These are phyloP conservation scores for Ogataea parapolymorpha DNA, from an alignment of 805 yeast genomes.

Conservation along the genomic window DNA sequence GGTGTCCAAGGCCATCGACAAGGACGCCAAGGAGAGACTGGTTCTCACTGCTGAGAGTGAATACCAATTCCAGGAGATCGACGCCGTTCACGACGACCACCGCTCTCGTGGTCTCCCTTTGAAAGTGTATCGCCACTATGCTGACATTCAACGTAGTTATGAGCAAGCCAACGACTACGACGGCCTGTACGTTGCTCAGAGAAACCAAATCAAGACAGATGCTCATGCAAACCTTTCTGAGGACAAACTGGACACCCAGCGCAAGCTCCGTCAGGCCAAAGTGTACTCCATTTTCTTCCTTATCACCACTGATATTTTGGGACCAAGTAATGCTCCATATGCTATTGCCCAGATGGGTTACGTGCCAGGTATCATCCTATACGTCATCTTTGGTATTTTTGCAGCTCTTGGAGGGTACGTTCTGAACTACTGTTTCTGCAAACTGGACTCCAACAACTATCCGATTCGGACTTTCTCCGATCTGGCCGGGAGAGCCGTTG, in stretches of 20 bases:
- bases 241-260: conserved; percentile 10
- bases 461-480: conserved; percentile 44
- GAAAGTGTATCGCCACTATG: conserved; percentile 12
- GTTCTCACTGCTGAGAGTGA: conserved; percentile 1
- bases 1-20: conserved; percentile 10
- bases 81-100: neutral
- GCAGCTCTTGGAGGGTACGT: conserved; percentile 43
- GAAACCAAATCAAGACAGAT: conserved; percentile 7
- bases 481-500: conserved; percentile 38
- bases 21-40: neutral
- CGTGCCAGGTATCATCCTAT: conserved; percentile 43
- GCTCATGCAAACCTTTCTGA: conserved; percentile 10
- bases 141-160: conserved; percentile 11
- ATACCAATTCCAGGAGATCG: neutral
- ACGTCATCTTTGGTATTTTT: conserved; percentile 37
- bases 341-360: conserved; percentile 43
- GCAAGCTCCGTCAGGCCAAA: conserved; percentile 10
- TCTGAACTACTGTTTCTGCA: conserved; percentile 35
- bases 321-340: conserved; percentile 46
- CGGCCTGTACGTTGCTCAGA: conserved; percentile 10
- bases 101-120: conserved; percentile 11
- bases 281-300: conserved; percentile 38
- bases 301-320: conserved; percentile 47
- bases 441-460: conserved; percentile 40
- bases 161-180: conserved; percentile 10